Base-by-base conservation (phyloP, 345 rosid genomes). In the Eucalyptus pauciflora region DNA sequence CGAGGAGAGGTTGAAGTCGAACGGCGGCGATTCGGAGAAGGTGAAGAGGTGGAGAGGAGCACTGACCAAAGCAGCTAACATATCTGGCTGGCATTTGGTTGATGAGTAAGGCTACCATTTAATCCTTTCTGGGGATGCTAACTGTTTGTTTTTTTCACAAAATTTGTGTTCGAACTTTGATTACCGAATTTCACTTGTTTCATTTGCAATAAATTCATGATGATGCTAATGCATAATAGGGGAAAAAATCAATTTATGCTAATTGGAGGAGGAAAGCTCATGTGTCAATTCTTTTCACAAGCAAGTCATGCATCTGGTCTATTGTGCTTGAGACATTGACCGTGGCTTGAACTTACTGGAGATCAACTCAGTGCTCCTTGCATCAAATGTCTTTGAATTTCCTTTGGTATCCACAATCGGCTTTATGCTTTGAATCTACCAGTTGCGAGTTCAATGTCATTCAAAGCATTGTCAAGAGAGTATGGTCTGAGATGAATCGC, bases 11-110 rank as follows among this genome's bases (percentile, higher is more conserved):
- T 71, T 25, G 67, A 58, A 24, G 29, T 9, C 50, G 37, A 43
- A 15, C 50, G 54, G 69, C 14, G 16, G 58, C 31, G 22, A 56
- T 56, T 10, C 25, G 41, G 90, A 76, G 50, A 89, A 52, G 76
- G 88, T 89, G 81, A 50, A 88, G 51, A 41, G 50, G 17, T 89
- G 91, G 90, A 88, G 71, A 86, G 29, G 20, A 62, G 91, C 91
- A 41, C 91, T 91, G 16, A 29, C 15, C 4, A 87, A 86, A 10
- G 88, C 29, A 5, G 79, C 56, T 49, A 51, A 58, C 50, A 10
- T 89, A 13, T 52, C 52, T 9, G 92, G 92, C 33, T 87, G 46
- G 86, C 64, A 33, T 58, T 52, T 91, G 46, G 62, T 69, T 13
- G n/a, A 29, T 45, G n/a, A 52, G 91, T 87, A 87, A 60, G 69